A percentile compares a stretch with the other conserved stretches of the same genome.
These are phyloP conservation scores for Peronospora tabacina DNA, from an alignment of 352 stramenopile genomes.

Conservation along the genomic window DNA sequence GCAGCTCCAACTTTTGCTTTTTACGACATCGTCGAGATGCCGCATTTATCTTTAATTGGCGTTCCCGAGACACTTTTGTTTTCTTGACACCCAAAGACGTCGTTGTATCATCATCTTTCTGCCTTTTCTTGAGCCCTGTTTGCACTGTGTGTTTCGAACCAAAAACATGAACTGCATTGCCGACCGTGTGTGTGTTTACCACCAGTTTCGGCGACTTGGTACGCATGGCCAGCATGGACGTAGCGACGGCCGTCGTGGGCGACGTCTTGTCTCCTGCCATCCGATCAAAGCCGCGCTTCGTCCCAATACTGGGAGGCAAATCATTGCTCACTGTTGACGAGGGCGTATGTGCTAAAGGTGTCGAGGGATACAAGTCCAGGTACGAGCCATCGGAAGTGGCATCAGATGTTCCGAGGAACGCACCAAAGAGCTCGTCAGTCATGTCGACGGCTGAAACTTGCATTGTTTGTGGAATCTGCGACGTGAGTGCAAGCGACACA, in stretches of 20 bases:
- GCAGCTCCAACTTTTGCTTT: slow-evolving; percentile 84
- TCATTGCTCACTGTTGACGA: slow-evolving; percentile 17
- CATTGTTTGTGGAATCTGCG: slow-evolving; percentile 4
- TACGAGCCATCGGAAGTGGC: slow-evolving; percentile 14
- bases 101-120: slow-evolving; percentile 14
- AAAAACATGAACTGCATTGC: slow-evolving; percentile 34
- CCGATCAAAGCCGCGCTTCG: slow-evolving; percentile 42
- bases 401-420: slow-evolving; percentile 23
- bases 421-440: slow-evolving; percentile 46
- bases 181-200: slow-evolving; percentile 10
- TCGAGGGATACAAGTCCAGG: slow-evolving; percentile 41
- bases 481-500: slow-evolving; percentile 14
- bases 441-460: slow-evolving; percentile 25
- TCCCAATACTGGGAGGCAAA: slow-evolving; percentile 12
- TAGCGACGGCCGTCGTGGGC: slow-evolving; percentile 43
- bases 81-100: slow-evolving; percentile 39
- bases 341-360: slow-evolving; percentile 8
- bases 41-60: slow-evolving; percentile 84
- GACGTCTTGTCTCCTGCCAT: slow-evolving; percentile 32
- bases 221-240: slow-evolving; percentile 65
- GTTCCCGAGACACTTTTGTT: slow-evolving; percentile 77
- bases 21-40: slow-evolving; percentile 74
- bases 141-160: slow-evolving; percentile 2
- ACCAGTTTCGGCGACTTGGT: slow-evolving; percentile 22
- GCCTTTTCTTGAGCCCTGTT: slow-evolving; percentile 25